phyloP scores from a whole-genome alignment of 208 protist genomes.

The Acanthamoeba quina region DNA sequence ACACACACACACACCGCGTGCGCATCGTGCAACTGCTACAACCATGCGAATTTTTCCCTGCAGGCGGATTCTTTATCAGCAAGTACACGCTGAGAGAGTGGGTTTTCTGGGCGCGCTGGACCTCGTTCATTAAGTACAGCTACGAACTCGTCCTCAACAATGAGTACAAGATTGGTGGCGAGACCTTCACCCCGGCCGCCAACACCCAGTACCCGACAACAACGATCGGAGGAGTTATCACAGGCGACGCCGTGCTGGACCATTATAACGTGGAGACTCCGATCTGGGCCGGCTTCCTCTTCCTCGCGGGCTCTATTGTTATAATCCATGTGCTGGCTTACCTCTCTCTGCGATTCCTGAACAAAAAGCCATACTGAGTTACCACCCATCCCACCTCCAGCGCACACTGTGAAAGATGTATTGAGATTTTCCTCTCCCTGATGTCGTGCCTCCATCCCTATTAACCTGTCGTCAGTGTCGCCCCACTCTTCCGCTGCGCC shows the following conservation, averaged over 20 bases:
- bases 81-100: neutral
- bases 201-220: neutral
- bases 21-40: too few relatives aligned
- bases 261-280: neutral
- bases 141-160: neutral
- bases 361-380: neutral
- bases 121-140: constrained; percentile 15
- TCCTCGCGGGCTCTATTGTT: constrained; percentile 29
- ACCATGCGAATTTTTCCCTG: too few relatives aligned
- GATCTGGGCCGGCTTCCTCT: constrained; percentile 66
- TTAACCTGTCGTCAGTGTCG: constrained; percentile 5
- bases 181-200: neutral
- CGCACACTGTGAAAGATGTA: too few relatives aligned
- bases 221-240: neutral
- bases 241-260: constrained; percentile 25
- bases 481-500: constrained; percentile 50
- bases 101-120: neutral
- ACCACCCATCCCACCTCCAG: too few relatives aligned
- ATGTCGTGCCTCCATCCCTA: too few relatives aligned
- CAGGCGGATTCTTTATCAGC: constrained; percentile 10
- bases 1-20: too few relatives aligned
- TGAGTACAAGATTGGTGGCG: neutral
- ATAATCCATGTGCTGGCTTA: neutral
- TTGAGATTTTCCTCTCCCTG: too few relatives aligned
- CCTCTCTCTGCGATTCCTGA: constrained; percentile 40